Base-by-base conservation (phyloP, 164 flowering plant species). In the Vitis cinerea region DNA sequence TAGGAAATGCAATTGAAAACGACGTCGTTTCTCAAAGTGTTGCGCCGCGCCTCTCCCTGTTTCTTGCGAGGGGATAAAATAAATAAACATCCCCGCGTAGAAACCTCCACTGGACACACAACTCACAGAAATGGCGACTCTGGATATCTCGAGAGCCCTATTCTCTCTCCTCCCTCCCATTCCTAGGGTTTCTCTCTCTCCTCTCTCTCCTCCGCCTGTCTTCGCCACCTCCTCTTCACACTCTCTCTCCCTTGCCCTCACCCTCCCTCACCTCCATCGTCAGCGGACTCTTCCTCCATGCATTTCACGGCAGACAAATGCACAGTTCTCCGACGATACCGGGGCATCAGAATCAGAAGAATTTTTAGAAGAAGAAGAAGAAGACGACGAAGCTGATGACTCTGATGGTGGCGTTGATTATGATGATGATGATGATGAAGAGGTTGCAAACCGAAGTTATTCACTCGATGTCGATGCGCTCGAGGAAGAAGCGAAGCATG, bases 401-500 rank as follows among this genome's bases (percentile, higher is more conserved):
- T 64, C 61, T n/a, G 79, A 62, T 19, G 72, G 50, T 9, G 72
- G 53, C 4, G 77, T 66, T 5, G 77, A 47, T 2, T 63, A 65
- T 16, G 80, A 64, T 30, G 67, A 55, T 47, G 74, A 75, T 47
- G 79, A 68, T 29, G 56, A 27, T 16, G 76, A 70, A 9, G 75
- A 61, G 44, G 14, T 37, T 37, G 44, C 6, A 2, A 37, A 37
- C 44, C 44, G 44, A 37, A 37, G 23, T 49, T 50, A 50, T 55
- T 64, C 69, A 0, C 9, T 87, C 31, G 93, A 87, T 61, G 74
- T 63, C 23, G 82, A 81, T 9, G 85, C 59, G 58, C 83, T 93
- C 16, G 98, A 93, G 64, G 71, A 71, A 61, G 96, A 90, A 74
- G 98, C 98, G 2, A 71, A 64, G 50, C 72, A 62, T 13, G 88